Conservation (phyloP, 345 rosid genomes). For the Citrus inodora region DNA sequence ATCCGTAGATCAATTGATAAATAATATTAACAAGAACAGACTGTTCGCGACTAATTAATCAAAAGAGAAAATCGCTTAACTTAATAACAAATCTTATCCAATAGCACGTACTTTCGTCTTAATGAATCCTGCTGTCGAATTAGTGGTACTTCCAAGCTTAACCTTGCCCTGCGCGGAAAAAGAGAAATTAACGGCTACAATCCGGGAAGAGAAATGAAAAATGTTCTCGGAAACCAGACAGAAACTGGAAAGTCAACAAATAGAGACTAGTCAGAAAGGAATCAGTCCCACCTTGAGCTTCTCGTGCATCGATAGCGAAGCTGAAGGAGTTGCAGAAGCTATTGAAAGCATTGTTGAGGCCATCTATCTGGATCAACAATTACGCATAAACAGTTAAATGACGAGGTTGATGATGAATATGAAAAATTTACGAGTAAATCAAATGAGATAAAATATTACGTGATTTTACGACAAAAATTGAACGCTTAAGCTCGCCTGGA, state of each 20-base stretch:
- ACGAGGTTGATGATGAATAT: not conserved
- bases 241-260: not conserved
- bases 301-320: slow-evolving; percentile 48
- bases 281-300: slow-evolving; percentile 47
- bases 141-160: slow-evolving; percentile 47
- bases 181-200: not conserved
- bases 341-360: slow-evolving; percentile 66
- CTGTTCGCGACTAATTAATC: not conserved
- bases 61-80: not conserved
- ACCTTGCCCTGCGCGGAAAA: slow-evolving; percentile 44
- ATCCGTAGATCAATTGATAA: not conserved
- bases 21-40: not conserved
- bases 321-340: slow-evolving; percentile 42
- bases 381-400: not conserved
- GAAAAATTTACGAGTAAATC: not conserved
- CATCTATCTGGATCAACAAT: slow-evolving; percentile 41
- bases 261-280: not conserved
- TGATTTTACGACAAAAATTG: not conserved
- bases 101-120: slow-evolving; percentile 49
- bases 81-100: not conserved
- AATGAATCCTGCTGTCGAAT: slow-evolving; percentile 17
- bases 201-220: not conserved
- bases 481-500: not conserved
- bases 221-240: slow-evolving; percentile 14
- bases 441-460: not conserved